Conservation (phyloP, 2,329 filamentous ascomycete genomes). For the Microdochium nivale region DNA sequence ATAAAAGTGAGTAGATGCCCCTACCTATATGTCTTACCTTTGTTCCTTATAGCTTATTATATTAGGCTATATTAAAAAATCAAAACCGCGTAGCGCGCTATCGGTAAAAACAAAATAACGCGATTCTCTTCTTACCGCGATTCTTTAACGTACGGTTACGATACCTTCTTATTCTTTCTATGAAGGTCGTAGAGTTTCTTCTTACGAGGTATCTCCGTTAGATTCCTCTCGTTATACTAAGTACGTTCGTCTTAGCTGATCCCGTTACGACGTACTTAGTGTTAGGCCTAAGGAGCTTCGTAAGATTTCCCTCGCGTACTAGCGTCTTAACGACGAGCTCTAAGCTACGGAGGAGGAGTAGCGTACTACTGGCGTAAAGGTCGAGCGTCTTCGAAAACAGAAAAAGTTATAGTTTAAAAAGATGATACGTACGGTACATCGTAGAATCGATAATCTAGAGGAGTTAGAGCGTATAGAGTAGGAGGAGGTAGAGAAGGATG, state of each 20-base stretch:
- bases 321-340: background rate
- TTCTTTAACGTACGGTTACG: background rate
- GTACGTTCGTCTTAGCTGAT: background rate
- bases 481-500: background rate
- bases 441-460: background rate
- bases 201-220: background rate
- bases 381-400: background rate
- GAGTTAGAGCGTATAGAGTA: background rate
- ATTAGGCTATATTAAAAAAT: background rate
- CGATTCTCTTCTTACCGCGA: background rate
- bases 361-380: background rate
- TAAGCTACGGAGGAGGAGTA: background rate
- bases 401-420: background rate
- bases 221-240: background rate
- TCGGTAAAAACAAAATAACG: background rate
- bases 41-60: background rate
- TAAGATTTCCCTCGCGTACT: background rate
- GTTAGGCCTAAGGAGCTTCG: background rate
- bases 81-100: background rate
- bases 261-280: background rate
- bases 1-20: too few relatives aligned
- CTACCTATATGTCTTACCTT: too few relatives aligned
- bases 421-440: background rate
- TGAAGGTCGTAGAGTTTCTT: background rate
- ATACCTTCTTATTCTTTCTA: background rate